Evolutionary conservation across 2,329 filamentous ascomycete genomes (phyloP), one percentile per base, ranked within the genome.

Genomic region (Epichloe sibirici): DNA sequence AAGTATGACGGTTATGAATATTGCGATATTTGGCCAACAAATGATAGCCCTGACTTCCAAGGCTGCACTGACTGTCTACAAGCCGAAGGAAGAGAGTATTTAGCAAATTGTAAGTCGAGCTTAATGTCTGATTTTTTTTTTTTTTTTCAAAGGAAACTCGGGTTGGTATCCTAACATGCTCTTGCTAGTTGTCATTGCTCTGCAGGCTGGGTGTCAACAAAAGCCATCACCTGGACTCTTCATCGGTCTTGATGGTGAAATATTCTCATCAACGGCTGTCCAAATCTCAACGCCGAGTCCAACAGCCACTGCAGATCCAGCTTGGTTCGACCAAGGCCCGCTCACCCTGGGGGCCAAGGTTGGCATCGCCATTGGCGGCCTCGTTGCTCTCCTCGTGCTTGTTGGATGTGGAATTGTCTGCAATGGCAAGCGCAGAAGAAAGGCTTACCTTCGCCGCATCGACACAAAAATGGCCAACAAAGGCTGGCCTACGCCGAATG

Each of bases 131-230:
- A n/a, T n/a, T n/a, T n/a, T n/a, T n/a, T n/a, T n/a, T n/a, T n/a
- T n/a, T n/a, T n/a, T n/a, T n/a, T n/a, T n/a, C n/a, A n/a, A n/a
- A n/a, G n/a, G n/a, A 25, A 28, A 3, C 46, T 48, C 6, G 11
- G n/a, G n/a, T n/a, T 6, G 4, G 1, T 5, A 5, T n/a, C n/a
- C n/a, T n/a, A n/a, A n/a, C n/a, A n/a, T n/a, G n/a, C n/a, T n/a
- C n/a, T n/a, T n/a, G n/a, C n/a, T 35, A 76, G 74, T 76, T 56
- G 56, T 79, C 44, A 73, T 68, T 12, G 66, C 76, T 37, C 69
- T 84, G 8, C 66, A 79, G 52, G 79, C 77, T 17, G 79, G 75
- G 7, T 84, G 81, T 58, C 61, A 71, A 50, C 76, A 82, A 56
- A 68, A 68, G 53, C 77, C 80, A 0, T 56, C 60, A 0, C 62